Conservation (phyloP, 2,329 filamentous ascomycete genomes). For the Fusarium subtropicale region DNA sequence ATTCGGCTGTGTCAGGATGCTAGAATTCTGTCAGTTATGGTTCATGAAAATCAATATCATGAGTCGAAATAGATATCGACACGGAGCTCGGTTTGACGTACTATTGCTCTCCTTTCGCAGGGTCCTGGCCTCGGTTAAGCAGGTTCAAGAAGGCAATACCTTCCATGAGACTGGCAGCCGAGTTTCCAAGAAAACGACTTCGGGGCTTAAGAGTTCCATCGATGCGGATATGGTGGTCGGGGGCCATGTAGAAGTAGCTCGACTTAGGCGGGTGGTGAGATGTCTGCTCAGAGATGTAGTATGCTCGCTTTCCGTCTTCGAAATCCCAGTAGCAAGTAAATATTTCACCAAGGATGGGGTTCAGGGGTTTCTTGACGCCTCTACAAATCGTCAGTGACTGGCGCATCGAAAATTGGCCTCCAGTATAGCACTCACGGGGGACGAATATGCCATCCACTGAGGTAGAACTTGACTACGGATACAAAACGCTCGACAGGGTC, state of each 20-base stretch:
- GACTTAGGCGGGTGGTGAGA: constrained; percentile 99
- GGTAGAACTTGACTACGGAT: constrained; percentile 96
- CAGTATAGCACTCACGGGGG: constrained; percentile 77
- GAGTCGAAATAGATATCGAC: neutral
- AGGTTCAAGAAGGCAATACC: constrained; percentile 89
- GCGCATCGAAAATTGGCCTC: constrained; percentile 2
- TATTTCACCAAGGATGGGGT: constrained; percentile 94
- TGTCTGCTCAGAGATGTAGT: constrained; percentile 97
- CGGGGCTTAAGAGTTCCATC: constrained; percentile 95
- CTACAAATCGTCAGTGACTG: constrained; percentile 59
- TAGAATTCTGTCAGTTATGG: constrained; percentile 51
- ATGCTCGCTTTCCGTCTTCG: constrained; percentile 83
- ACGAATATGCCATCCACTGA: constrained; percentile 99
- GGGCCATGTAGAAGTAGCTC: constrained; percentile 98
- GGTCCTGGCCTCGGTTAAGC: constrained; percentile 77
- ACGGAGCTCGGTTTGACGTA: constrained; percentile 59
- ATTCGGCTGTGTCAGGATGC: constrained; percentile 94
- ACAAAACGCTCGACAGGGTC: constrained; percentile 92
- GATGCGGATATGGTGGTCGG: constrained; percentile 92
- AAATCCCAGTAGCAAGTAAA: constrained; percentile 98
- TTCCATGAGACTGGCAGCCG: constrained; percentile 98
- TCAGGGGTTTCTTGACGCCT: constrained; percentile 97
- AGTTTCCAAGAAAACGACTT: constrained; percentile 96
- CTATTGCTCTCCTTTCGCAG: constrained; percentile 84
- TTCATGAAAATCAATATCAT: neutral